phyloP scores from a whole-genome alignment of 148 eudicot species.

The Rhododendron molle region DNA sequence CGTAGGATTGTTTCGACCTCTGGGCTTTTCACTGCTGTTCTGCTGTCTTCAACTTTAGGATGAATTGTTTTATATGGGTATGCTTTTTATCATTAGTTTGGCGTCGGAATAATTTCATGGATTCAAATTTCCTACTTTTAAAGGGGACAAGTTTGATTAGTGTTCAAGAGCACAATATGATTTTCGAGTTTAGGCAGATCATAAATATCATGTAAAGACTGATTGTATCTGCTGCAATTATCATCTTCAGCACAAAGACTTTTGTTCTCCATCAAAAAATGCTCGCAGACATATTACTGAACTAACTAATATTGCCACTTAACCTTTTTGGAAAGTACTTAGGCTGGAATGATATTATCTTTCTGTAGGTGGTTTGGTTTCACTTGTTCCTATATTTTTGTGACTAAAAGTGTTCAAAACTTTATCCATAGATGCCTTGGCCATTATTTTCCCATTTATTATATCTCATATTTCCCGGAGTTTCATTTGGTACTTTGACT shows the following conservation, averaged over 20 bases:
- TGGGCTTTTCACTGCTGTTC: not conserved
- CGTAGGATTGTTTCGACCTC: not conserved
- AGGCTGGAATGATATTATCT: not conserved
- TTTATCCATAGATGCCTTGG: not conserved
- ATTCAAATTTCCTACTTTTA: not conserved
- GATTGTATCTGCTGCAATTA: not conserved
- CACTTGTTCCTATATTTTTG: not conserved
- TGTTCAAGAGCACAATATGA: not conserved
- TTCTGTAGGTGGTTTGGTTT: not conserved
- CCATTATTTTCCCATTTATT: not conserved
- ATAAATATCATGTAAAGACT: not conserved
- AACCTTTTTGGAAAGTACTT: not conserved
- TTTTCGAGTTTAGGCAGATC: not conserved
- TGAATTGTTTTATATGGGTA: not conserved
- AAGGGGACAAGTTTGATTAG: not conserved
- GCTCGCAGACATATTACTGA: not conserved
- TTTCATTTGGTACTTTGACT: conserved; percentile 3
- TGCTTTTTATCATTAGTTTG: conserved; percentile 4
- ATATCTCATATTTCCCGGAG: not conserved
- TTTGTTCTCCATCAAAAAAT: not conserved
- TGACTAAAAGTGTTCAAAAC: not conserved
- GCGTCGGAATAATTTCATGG: not conserved
- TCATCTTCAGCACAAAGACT: not conserved
- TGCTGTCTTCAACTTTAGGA: not conserved
- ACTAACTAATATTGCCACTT: not conserved